Evolutionary conservation across 257 asterid species (phyloP).

Genomic region (Voacanga thouarsii): DNA sequence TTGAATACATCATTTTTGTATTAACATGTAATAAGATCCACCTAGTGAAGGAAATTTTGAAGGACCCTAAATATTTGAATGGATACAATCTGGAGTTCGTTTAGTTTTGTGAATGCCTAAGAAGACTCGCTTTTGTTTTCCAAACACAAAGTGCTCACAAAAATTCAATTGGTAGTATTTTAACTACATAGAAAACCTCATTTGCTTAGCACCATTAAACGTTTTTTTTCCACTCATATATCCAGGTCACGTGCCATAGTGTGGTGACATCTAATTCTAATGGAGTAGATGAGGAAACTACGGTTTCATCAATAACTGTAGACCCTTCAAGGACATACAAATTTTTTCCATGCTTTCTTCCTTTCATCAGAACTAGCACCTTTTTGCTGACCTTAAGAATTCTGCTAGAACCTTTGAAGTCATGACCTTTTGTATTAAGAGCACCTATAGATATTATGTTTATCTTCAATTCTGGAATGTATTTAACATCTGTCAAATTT

Average conservation of each 20-base stretch:
- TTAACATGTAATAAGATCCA: too few species aligned
- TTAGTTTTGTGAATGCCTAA: neutral
- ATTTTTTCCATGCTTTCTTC: neutral
- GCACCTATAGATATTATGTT: neutral
- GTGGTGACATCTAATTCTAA: too few species aligned
- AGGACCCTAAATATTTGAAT: neutral
- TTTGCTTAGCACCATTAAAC: neutral
- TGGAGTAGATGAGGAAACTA: neutral
- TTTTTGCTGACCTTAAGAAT: neutral
- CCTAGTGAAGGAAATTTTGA: neutral
- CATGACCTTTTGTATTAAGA: neutral
- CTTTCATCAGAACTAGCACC: neutral
- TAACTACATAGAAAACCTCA: neutral
- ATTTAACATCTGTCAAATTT: neutral
- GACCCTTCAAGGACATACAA: neutral
- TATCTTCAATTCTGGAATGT: neutral
- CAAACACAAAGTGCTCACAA: neutral
- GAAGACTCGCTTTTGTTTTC: neutral
- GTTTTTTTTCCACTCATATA: too few species aligned
- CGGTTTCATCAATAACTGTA: neutral
- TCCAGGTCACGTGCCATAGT: neutral
- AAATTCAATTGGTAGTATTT: neutral
- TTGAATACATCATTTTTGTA: too few species aligned
- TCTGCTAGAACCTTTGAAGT: neutral
- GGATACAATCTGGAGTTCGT: too few species aligned